Percentiles rank a stretch among this genome's conserved stretches.
Evolutionary conservation across 768 basidiomycete species (phyloP).

Genomic region (Postia placenta): DNA sequence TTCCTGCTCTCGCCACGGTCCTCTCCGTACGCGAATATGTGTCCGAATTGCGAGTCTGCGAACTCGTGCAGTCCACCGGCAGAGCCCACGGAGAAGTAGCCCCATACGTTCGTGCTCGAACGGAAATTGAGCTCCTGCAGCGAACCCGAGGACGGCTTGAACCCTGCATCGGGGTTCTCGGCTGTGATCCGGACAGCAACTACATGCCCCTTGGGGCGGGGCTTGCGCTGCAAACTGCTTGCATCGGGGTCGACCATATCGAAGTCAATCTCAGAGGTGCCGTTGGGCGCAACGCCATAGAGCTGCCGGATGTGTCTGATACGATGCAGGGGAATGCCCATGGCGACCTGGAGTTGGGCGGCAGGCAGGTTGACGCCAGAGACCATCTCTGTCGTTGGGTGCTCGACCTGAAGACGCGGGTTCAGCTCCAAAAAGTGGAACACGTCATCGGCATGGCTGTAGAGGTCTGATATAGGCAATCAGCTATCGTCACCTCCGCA

Average conservation of each 20-base stretch:
- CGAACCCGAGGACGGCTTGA: slow-evolving; percentile 97
- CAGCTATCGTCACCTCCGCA: too few relatives aligned
- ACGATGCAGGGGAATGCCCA: slow-evolving; percentile 95
- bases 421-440: slow-evolving; percentile 99
- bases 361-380: slow-evolving; percentile 96
- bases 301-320: slow-evolving; percentile 94
- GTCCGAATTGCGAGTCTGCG: slow-evolving; percentile 98
- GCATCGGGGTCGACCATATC: slow-evolving; percentile 89
- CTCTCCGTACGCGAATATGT: slow-evolving; percentile 98
- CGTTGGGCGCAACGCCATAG: slow-evolving; percentile 90
- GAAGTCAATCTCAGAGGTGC: slow-evolving; percentile 91
- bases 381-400: slow-evolving; percentile 99
- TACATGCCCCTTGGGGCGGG: slow-evolving; percentile 95
- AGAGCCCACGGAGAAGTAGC: slow-evolving; percentile 95
- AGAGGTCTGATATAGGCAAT: slow-evolving; percentile 63
- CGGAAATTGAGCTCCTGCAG: slow-evolving; percentile 99
- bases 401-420: slow-evolving; percentile 98
- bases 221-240: slow-evolving; percentile 86
- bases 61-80: slow-evolving; percentile 98
- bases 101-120: slow-evolving; percentile 99
- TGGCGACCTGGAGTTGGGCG: slow-evolving; percentile 94
- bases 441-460: slow-evolving; percentile 86
- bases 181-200: slow-evolving; percentile 99
- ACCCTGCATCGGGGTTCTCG: slow-evolving; percentile 98
- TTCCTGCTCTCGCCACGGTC: slow-evolving; percentile 93